Conservation (phyloP, 352 stramenopile genomes). For the Aphanomyces stellatus region DNA sequence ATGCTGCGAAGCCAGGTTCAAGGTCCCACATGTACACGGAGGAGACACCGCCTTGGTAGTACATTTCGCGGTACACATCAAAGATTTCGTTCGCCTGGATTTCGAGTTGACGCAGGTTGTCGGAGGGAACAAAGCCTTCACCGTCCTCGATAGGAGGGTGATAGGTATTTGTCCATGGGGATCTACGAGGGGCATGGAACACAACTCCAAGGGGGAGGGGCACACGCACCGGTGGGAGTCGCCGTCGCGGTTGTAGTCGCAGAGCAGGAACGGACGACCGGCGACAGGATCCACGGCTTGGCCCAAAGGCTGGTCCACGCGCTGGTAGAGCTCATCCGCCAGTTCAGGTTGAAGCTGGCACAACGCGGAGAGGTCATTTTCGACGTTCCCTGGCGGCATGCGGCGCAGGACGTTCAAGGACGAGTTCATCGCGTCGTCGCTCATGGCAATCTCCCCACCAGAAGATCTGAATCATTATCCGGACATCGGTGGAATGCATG, state of each 20-base stretch:
- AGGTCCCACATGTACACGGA: conserved; percentile 96
- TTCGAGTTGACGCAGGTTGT: conserved; percentile 87
- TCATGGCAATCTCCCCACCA: conserved; percentile 10
- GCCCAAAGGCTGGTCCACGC: conserved; percentile 88
- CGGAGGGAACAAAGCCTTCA: conserved; percentile 85
- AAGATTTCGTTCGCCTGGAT: conserved; percentile 94
- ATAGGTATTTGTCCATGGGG: conserved; percentile 92
- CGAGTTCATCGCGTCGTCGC: conserved; percentile 37
- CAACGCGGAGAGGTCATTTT: conserved; percentile 77
- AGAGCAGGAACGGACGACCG: conserved; percentile 88
- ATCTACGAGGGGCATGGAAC: conserved; percentile 27
- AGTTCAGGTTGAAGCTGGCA: conserved; percentile 69
- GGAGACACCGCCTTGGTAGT: conserved; percentile 90
- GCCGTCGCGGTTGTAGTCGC: conserved; percentile 93
- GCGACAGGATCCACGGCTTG: conserved; percentile 77
- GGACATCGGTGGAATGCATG: no score
- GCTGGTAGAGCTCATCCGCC: conserved; percentile 89
- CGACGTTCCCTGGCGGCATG: conserved; percentile 80
- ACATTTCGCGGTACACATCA: conserved; percentile 94
- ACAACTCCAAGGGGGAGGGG: not conserved
- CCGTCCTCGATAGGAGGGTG: conserved; percentile 57
- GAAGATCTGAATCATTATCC: no score
- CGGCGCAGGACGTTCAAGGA: conserved; percentile 86
- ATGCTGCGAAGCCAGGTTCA: conserved; percentile 87
- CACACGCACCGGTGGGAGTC: conserved; percentile 64